phyloP scores from a whole-genome alignment of 2,329 filamentous ascomycete species.

The Pseudocercospora musae region DNA sequence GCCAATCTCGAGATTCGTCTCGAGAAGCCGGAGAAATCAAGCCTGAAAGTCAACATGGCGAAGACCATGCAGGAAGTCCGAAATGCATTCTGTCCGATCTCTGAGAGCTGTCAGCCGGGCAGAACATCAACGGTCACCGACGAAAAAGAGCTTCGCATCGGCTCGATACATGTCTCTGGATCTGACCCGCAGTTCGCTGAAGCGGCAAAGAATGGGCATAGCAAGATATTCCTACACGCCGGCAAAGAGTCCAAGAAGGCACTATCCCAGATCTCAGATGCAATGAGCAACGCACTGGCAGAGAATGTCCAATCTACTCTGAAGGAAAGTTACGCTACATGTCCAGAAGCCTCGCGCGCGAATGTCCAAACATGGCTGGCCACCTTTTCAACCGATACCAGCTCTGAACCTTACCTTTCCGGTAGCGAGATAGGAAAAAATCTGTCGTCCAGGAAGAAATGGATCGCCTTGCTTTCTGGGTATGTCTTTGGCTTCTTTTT shows the following conservation, averaged over 20 bases:
- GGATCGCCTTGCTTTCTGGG: conserved; percentile 2
- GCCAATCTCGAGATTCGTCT: neutral
- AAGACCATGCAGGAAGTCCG: neutral
- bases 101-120: neutral
- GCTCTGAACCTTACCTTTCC: neutral
- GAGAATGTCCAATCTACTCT: neutral
- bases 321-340: neutral
- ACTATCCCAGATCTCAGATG: neutral
- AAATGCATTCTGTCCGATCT: neutral
- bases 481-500: conserved; percentile 15
- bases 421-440: neutral
- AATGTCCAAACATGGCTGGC: conserved; percentile 1
- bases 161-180: neutral
- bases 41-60: neutral
- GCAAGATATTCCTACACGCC: neutral
- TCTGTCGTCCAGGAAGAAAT: neutral
- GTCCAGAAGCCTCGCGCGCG: neutral
- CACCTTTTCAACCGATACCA: neutral
- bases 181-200: neutral
- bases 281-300: neutral
- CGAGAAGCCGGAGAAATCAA: neutral
- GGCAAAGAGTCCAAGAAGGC: neutral
- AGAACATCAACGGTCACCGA: neutral
- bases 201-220: neutral
- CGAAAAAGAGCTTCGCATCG: neutral